Evolutionary conservation across 441 rosid genomes (phyloP).

Genomic region (Rhodomyrtus psidioides): DNA sequence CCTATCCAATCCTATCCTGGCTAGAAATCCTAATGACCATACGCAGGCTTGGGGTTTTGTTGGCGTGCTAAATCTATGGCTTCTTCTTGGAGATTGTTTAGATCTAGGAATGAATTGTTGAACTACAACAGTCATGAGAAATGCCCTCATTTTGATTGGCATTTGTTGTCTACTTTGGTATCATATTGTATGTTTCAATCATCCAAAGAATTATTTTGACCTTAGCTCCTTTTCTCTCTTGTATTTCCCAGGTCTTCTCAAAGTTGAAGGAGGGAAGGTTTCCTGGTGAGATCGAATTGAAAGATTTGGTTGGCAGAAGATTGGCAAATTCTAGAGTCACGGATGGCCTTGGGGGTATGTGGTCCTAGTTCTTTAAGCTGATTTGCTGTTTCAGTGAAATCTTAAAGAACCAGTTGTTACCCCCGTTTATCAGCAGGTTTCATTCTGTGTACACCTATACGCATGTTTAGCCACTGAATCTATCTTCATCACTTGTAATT

Average conservation of each 20-base stretch:
- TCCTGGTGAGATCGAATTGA: constrained; percentile 91
- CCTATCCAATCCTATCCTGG: too few relatives aligned
- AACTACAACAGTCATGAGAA: background rate
- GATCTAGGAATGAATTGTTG: background rate
- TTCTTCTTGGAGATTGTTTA: background rate
- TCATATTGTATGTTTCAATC: background rate
- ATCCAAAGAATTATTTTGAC: background rate
- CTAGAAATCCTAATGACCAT: too few relatives aligned
- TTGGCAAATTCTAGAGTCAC: constrained; percentile 33
- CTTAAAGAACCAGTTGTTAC: background rate
- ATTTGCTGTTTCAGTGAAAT: background rate
- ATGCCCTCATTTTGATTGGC: background rate
- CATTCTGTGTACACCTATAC: background rate
- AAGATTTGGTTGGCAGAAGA: constrained; percentile 54
- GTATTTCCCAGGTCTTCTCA: constrained; percentile 66
- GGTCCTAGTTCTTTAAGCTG: constrained; percentile 9
- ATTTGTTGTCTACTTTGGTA: background rate
- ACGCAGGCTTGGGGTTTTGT: too few relatives aligned
- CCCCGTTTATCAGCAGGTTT: background rate
- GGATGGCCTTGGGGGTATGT: constrained; percentile 10
- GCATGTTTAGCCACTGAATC: background rate
- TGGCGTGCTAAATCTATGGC: background rate
- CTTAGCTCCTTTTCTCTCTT: background rate
- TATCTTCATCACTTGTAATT: background rate
- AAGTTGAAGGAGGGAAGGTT: constrained; percentile 81